phyloP scores from a whole-genome alignment of 352 stramenopile species.

The Poterioochromonas sp. region DNA sequence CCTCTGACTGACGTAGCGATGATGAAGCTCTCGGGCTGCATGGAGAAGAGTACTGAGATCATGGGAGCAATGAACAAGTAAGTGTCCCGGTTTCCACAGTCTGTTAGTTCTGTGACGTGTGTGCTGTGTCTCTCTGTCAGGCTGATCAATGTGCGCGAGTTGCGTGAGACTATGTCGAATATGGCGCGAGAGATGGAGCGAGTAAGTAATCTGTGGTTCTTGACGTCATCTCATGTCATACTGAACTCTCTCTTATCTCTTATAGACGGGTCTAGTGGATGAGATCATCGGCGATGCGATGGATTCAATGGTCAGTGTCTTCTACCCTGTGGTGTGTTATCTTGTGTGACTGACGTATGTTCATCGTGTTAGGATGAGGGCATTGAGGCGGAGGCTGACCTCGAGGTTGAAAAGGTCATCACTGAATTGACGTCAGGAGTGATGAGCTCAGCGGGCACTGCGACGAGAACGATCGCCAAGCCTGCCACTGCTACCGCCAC shows the following conservation, averaged over 20 bases:
- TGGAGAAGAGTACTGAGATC: slow-evolving; percentile 27
- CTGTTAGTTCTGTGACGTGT: no score
- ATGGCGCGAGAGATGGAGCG: slow-evolving; percentile 33
- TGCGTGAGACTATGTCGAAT: slow-evolving; percentile 8
- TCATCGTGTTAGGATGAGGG: slow-evolving; percentile 5
- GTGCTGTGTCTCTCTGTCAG: no score
- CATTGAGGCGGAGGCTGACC: slow-evolving; percentile 22
- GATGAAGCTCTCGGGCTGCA: slow-evolving; percentile 29
- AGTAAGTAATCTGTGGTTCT: not conserved
- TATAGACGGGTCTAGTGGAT: slow-evolving; percentile 21
- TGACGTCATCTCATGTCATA: not conserved
- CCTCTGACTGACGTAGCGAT: slow-evolving; percentile 18
- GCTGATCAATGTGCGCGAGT: slow-evolving; percentile 16
- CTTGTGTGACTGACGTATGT: not conserved
- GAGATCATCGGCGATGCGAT: slow-evolving; percentile 29
- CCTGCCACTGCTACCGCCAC: not conserved
- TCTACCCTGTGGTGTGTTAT: not conserved
- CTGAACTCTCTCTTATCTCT: not conserved
- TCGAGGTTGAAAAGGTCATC: slow-evolving; percentile 20
- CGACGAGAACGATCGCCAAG: not conserved
- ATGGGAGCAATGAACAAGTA: slow-evolving; percentile 34
- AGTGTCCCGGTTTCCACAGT: no score
- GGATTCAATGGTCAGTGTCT: not conserved
- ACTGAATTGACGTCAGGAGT: slow-evolving; percentile 24
- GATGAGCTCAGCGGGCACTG: not conserved